Conservation (phyloP, 129 eudicot species). For the Sambucus nigra region DNA sequence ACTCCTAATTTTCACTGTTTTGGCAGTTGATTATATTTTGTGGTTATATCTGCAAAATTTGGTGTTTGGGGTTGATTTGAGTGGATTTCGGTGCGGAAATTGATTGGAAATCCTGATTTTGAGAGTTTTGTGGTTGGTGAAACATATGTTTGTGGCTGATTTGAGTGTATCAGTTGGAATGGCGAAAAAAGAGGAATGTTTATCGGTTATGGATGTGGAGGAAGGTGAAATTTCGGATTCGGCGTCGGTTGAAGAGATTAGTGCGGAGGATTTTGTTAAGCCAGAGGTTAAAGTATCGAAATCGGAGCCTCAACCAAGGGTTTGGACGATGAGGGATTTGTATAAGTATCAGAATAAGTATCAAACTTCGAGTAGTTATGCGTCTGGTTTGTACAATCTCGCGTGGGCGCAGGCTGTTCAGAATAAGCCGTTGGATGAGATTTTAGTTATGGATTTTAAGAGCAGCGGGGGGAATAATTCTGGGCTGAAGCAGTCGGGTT, state of each 20-base stretch:
- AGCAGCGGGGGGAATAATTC: slow-evolving; percentile 8
- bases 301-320: slow-evolving; percentile 18
- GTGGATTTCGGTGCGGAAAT: too few species aligned
- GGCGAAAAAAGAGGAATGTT: slow-evolving; percentile 27
- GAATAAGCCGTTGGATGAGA: slow-evolving; percentile 79
- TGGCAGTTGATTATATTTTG: too few species aligned
- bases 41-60: background rate
- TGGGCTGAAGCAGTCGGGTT: slow-evolving; percentile 2
- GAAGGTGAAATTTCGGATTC: slow-evolving; percentile 94
- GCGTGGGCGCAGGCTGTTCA: slow-evolving; percentile 99
- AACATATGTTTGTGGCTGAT: slow-evolving; percentile 27
- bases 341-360: slow-evolving; percentile 64
- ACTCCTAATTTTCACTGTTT: too few species aligned
- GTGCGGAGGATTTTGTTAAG: slow-evolving; percentile 44
- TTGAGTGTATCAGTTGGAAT: slow-evolving; percentile 22
- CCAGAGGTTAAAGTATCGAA: slow-evolving; percentile 12
- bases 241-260: slow-evolving; percentile 72
- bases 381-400: slow-evolving; percentile 68
- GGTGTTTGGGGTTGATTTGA: too few species aligned
- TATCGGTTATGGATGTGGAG: slow-evolving; percentile 46
- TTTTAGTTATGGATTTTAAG: slow-evolving; percentile 40
- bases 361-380: slow-evolving; percentile 46
- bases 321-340: slow-evolving; percentile 86
- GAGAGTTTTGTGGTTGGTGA: slow-evolving; percentile 1
- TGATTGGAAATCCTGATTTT: background rate